Evolutionary conservation across 2,329 filamentous ascomycete genomes (phyloP), one percentile per base, ranked within the genome.

Genomic region (Alternaria brassicae): DNA sequence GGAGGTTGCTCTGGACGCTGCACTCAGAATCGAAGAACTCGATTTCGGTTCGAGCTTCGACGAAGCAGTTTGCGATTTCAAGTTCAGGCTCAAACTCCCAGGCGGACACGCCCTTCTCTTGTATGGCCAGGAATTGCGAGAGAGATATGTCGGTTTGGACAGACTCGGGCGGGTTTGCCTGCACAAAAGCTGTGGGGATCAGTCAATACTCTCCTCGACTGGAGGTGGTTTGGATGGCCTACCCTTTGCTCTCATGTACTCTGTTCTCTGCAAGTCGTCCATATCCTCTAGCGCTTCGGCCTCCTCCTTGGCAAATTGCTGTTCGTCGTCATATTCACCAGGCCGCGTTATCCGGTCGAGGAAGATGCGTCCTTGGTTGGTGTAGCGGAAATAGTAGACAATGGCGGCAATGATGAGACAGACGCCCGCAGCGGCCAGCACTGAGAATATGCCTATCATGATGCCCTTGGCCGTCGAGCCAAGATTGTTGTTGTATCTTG

Each of bases 21-120:
- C 94, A 98, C 77, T 96, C 95, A 2, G 93, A 95, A 79, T 99
- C 95, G 75, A 96, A 99, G 81, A 99, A 99, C 77, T 99, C 95
- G 65, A 99, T 97, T 78, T 99, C 95, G 10, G 95, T 99, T 66
- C 95, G 88, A 39, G 83, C 94, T 80, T 99, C 94, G 65, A 99
- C 95, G 75, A 99, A 99, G 79, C 95, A 99, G 79, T 98, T 98
- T 68, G 95, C 95, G 68, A 98, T 97, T 79, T 99, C 95, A 34
- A 98, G 82, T 78, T 99, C 95, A n/a, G 95, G 95, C 78, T 98
- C 95, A 73, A 99, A 99, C 78, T 99, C 95, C 95, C 95, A 99
- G 6, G 95, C 95, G 5, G 95, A 97, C n/a, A 99, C 94, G 50
- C 95, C 95, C 79, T 99, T 99, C 82, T 99, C 95, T 81, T 99